These are phyloP conservation scores for Hericium coralloides DNA, from an alignment of 768 basidiomycete genomes.

Conservation along the genomic window DNA sequence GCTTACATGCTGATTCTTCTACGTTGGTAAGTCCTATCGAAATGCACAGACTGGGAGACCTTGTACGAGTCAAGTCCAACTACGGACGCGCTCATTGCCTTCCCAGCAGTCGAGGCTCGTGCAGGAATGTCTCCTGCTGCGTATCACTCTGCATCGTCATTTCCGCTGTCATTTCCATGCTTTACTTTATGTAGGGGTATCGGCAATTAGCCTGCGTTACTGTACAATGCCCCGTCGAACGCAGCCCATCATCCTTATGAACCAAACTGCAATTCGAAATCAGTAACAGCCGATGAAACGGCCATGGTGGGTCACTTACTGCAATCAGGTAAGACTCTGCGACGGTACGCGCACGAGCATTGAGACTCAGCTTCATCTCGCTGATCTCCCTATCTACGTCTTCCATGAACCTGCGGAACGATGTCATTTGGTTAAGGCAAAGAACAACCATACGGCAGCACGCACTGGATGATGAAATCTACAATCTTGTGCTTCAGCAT, in stretches of 20 bases:
- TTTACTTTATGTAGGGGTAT: no score
- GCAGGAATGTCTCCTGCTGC: no score
- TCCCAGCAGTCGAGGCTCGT: no score
- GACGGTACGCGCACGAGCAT: constrained; percentile 92
- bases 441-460: constrained; percentile 7
- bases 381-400: constrained; percentile 99
- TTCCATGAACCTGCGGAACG: constrained; percentile 77
- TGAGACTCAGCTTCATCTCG: constrained; percentile 96
- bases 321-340: constrained; percentile 93
- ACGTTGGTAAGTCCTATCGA: no score
- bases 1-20: no score
- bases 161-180: no score
- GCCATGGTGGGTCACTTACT: constrained; percentile 37
- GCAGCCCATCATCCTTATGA: constrained; percentile 11
- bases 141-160: no score
- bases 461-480: constrained; percentile 97
- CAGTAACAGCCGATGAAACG: neutral
- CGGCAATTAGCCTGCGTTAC: neutral
- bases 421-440: neutral
- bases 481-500: constrained; percentile 99
- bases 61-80: no score
- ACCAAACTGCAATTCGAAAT: constrained; percentile 13
- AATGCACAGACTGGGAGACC: no score
- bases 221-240: constrained; percentile 8
- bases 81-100: no score